Conservation (phyloP, 202 grass and related monocot species). For the Digitaria exilis region DNA sequence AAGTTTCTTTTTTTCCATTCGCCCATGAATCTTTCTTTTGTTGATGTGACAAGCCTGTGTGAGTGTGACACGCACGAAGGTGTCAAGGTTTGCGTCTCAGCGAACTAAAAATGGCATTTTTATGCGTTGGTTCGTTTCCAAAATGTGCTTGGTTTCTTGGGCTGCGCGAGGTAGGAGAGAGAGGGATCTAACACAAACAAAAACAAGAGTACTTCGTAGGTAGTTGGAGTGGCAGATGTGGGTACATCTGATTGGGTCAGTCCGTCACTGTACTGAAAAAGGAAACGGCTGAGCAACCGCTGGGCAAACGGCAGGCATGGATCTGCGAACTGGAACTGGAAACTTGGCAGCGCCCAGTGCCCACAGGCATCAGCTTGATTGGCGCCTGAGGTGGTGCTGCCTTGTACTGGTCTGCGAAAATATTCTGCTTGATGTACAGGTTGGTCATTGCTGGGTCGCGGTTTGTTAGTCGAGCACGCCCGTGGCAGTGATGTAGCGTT, state of each 20-base stretch:
- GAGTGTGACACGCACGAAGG: slow-evolving; percentile 23
- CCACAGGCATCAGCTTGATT: slow-evolving; percentile 24
- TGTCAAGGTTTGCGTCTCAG: neutral
- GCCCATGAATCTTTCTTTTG: slow-evolving; percentile 16
- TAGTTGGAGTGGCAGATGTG: slow-evolving; percentile 32
- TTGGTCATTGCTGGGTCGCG: slow-evolving; percentile 4
- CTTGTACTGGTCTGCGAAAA: slow-evolving; percentile 38
- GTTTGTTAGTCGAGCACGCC: slow-evolving; percentile 26
- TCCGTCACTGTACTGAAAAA: slow-evolving; percentile 46
- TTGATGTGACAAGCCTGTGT: slow-evolving; percentile 51
- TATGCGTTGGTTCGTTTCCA: slow-evolving; percentile 19
- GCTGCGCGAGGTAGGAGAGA: slow-evolving; percentile 17
- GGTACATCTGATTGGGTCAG: slow-evolving; percentile 51
- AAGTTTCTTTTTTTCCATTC: slow-evolving; percentile 18
- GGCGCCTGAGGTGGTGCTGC: slow-evolving; percentile 6
- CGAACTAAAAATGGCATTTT: slow-evolving; percentile 45
- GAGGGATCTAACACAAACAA: slow-evolving; percentile 41
- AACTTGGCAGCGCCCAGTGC: slow-evolving; percentile 34
- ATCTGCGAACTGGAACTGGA: slow-evolving; percentile 56
- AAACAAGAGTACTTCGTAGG: too few relatives aligned
- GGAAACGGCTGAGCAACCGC: slow-evolving; percentile 33
- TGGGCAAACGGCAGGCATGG: slow-evolving; percentile 45
- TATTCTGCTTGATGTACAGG: slow-evolving; percentile 23
- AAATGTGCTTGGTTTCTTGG: slow-evolving; percentile 34
- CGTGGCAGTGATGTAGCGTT: slow-evolving; percentile 17